Base-by-base conservation (phyloP, 768 basidiomycete species). In the Hericium erinaceus region DNA sequence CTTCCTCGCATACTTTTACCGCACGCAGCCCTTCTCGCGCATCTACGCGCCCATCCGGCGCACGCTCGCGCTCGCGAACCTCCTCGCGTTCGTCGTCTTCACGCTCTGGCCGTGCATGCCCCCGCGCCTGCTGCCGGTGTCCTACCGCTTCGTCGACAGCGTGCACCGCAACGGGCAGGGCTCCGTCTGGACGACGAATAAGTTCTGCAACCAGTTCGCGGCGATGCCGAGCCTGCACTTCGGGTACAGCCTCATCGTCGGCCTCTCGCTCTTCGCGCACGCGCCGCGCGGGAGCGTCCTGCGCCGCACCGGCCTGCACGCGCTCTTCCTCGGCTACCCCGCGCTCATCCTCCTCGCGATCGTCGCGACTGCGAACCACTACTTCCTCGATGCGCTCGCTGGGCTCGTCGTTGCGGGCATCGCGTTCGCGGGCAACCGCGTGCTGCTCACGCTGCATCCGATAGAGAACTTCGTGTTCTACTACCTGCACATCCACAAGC, bases 31-130 rank as follows among this genome's bases (percentile, higher is more conserved):
- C 2, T 33, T 33, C 33, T 50, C 48, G 16, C 53, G 46, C 44
- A 18, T 58, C 15, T 58, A 54, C 48, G 53, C 53, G 24, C 53
- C 53, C 33, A 44, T 58, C 12, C 58, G 58, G 20, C 58, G 58
- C 33, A 58, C 58, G 44, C 40, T 58, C 26, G 58, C 54, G n/a
- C 54, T 54, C 53, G 52, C 53, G 16, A 58, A 58, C 48, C 46
- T 58, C 7, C 46, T 58, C 53, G 58, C 58, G 28, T 58, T 58
- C 46, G 48, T 54, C 48, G 58, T 58, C 9, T 58, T 58, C 38
- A 58, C 58, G 22, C 46, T 55, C 39, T 58, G 58, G 58, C 58
- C 58, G 33, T 58, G 58, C 58, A 58, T 58, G 58, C 58, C 58
- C 3, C 58, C 58, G 12, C 58, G 58, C 10, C 58, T 58, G 18